Base-by-base conservation (phyloP, 768 basidiomycete genomes). In the Naematelia aurantialba region DNA sequence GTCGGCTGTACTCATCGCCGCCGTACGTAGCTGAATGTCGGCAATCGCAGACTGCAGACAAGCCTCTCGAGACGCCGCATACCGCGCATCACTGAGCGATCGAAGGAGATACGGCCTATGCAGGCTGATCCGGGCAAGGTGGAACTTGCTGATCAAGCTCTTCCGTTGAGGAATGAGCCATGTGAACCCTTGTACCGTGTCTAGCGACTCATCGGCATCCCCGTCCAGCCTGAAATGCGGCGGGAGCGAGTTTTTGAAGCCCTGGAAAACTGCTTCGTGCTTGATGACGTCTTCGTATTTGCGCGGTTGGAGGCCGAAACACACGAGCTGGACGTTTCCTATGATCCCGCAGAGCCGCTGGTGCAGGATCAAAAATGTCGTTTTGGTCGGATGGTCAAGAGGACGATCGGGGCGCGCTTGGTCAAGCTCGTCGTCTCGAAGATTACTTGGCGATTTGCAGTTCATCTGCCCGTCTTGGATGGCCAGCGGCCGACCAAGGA, bases 91-190 rank as follows among this genome's bases (percentile, higher is more conserved):
- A 5, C 39, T 50, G n/a, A 67, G 48, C 0, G 61, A 52, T 49
- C 58, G 61, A 3, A 67, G 52, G 19, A 70, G 55, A 42, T 61
- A 67, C 19, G 68, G 68, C 8, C 65, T 57, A 47, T 70, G 68
- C 14, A 70, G 55, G 5, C 60, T 52, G 45, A 70, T 61, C 22
- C 63, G 58, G 13, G 68, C 63, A 45, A 70, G 51, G 26, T 70
- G 65, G 49, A 58, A 70, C 29, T 67, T 62, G 19, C 62, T 56
- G 34, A 58, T 61, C 11, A 70, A 54, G 0, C 53, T 60, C n/a
- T 60, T 58, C 13, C 68, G 47, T 27, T 70, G 68, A 24, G 61
- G 54, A 2, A 52, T 30, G 1, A 70, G 44, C 55, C 58, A 70
- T 4, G 13, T 24, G 29, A 55, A 63, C 5, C 42, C 58, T 17